Conservation (phyloP, 2,329 filamentous ascomycete genomes). For the Calonectria crousiana region DNA sequence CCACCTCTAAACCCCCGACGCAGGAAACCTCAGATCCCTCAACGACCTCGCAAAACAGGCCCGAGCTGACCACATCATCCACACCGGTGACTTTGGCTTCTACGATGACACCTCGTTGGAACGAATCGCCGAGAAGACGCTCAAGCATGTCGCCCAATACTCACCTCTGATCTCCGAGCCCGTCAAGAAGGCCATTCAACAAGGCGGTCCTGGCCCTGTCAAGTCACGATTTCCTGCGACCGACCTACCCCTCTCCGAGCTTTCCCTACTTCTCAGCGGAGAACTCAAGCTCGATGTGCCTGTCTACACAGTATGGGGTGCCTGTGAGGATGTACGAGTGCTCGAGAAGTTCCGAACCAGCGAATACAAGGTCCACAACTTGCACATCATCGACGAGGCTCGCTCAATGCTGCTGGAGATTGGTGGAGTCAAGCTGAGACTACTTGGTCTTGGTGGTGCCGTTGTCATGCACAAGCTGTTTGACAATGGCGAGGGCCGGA, state of each 20-base stretch:
- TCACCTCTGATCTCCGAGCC: constrained; percentile 90
- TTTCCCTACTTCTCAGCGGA: constrained; percentile 88
- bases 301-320: constrained; percentile 99
- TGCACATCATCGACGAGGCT: constrained; percentile 98
- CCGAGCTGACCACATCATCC: constrained; percentile 96
- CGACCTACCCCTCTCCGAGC: constrained; percentile 91
- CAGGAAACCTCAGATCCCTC: constrained; percentile 93
- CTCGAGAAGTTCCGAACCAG: constrained; percentile 97
- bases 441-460: constrained; percentile 92
- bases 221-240: constrained; percentile 86
- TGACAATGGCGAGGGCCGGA: constrained; percentile 97
- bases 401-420: constrained; percentile 95
- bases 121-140: constrained; percentile 97
- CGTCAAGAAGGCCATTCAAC: constrained; percentile 75
- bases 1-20: constrained; percentile 27
- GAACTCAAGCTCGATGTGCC: constrained; percentile 93
- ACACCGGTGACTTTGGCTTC: constrained; percentile 99
- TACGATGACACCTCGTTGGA: constrained; percentile 97
- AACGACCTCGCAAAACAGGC: constrained; percentile 97
- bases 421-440: constrained; percentile 93
- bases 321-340: constrained; percentile 97
- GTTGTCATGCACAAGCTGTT: constrained; percentile 99
- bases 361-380: constrained; percentile 97
- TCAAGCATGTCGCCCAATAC: constrained; percentile 99
- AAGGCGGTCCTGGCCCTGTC: constrained; percentile 79